Base-by-base conservation (phyloP, 176 grass and related monocot species). In the Avena atlantica region DNA sequence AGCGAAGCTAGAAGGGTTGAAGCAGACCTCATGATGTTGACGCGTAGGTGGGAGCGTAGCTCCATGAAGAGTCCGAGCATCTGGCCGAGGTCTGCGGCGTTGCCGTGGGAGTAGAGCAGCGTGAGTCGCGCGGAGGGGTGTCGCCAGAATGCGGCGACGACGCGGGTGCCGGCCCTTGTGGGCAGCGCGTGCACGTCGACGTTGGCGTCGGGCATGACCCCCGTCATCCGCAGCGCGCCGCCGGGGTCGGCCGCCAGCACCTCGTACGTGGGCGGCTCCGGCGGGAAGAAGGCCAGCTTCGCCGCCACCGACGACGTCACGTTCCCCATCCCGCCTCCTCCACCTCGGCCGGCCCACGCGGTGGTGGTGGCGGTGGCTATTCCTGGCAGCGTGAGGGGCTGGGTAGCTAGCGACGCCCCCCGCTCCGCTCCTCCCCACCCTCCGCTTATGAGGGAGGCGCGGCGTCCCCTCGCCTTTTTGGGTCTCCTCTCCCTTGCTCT, bases 211-310 rank as follows among this genome's bases (percentile, higher is more conserved):
- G 76, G 49, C 51, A 68, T 84, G 44, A 90, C 34, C 83, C 89
- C 96, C 45, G 92, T 89, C 69, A 95, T 89, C 50, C 83, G 75
- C 73, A 91, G 69, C 77, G 58, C 88, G 0, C 23, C 75, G 4
- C 84, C 70, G 6, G 40, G 40, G n/a, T 45, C 86, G 36, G 20
- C 59, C 56, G 53, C 78, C 81, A n/a, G 11, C 73, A 96, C 83
- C 92, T 92, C 92, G 65, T 98, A 98, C 75, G 96, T 95, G 17
- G 93, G 78, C 79, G 96, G 96, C 89, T 96, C 96, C 47, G 96
- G 96, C 79, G 96, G 96, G 87, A 98, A 98, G 88, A 98, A 98
- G n/a, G 96, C 96, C 58, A 98, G 91, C 82, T 85, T 81, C 82
- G 96, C 93, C 79, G 96, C 96, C 73, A 98, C 96, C 76, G 96